Evolutionary conservation across 2,329 filamentous ascomycete genomes (phyloP), one percentile per base, ranked within the genome.

Genomic region (Colletotrichum lentis): DNA sequence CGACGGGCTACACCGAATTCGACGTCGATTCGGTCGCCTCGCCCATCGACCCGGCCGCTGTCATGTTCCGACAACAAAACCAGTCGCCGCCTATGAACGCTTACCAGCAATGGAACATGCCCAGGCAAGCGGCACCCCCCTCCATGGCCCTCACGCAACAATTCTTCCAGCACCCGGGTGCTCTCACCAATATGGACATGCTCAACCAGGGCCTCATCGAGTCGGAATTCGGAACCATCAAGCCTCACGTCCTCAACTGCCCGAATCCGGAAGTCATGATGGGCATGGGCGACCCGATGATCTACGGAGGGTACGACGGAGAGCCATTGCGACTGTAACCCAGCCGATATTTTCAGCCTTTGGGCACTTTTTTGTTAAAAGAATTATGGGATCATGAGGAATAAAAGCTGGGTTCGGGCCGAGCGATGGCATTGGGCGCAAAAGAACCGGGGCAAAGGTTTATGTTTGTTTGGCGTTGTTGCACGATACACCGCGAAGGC

Each of bases 231-330:
- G 82, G 83, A 44, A 84, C 81, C 31, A 83, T 87, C 71, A 87
- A 87, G 78, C 85, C 85, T 14, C 84, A 86, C 64, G 80, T 85
- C 52, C 77, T 87, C 50, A 82, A 82, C 44, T 84, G 83, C 71
- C 77, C 82, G 49, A 84, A 85, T 60, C 80, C 83, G 1, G 84
- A 86, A 52, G 83, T 84, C 8, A 88, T 88, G 85, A 79, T 87
- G 74, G 83, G 85, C 20, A 82, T 86, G 73, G 82, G 81, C 20
- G 86, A 88, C 69, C 85, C 86, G 1, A 87, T 87, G 85, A 86
- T 88, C 64, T 88, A 83, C 72, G 79, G 82, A 3, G 83, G 83
- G 52, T 86, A 82, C 73, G 83, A 85, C 65, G 78, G 77, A 64
- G 83, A 84, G 56, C 69, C 75, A 22, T 76, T 84, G 74, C 74